A percentile compares a stretch with the other conserved stretches of the same genome.
These are phyloP conservation scores for Acer negundo DNA, from an alignment of 345 rosid species.

Conservation along the genomic window DNA sequence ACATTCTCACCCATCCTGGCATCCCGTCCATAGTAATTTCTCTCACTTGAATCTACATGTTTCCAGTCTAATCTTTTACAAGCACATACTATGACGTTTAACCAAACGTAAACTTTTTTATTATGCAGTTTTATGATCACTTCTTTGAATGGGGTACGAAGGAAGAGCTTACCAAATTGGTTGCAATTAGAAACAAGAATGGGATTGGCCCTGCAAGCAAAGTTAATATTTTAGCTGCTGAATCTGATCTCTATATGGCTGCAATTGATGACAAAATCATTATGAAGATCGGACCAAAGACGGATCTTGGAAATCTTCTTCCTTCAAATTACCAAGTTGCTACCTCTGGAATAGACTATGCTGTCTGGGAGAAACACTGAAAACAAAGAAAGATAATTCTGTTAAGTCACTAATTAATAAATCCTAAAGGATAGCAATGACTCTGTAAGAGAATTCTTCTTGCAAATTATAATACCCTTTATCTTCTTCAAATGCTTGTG, in stretches of 20 bases:
- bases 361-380: slow-evolving; percentile 59
- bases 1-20: slow-evolving; percentile 91
- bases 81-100: not conserved
- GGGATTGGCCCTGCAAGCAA: slow-evolving; percentile 51
- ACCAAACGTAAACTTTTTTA: not conserved
- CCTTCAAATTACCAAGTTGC: slow-evolving; percentile 64
- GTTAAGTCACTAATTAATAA: not conserved
- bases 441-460: too few relatives aligned
- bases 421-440: too few relatives aligned
- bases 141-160: slow-evolving; percentile 70
- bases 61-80: not conserved
- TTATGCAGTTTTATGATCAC: slow-evolving; percentile 77
- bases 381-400: not conserved
- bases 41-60: not conserved
- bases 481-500: too few relatives aligned
- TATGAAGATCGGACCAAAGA: slow-evolving; percentile 74
- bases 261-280: slow-evolving; percentile 61
- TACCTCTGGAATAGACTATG: slow-evolving; percentile 51
- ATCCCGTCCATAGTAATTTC: slow-evolving; percentile 64
- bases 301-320: slow-evolving; percentile 65
- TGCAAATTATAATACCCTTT: too few relatives aligned
- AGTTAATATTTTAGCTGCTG: slow-evolving; percentile 60
- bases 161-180: slow-evolving; percentile 54
- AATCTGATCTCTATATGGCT: slow-evolving; percentile 67
- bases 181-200: slow-evolving; percentile 40